Evolutionary conservation across 495 filamentous ascomycete species (phyloP).

Genomic region (Podospora pseudopauciseta): DNA sequence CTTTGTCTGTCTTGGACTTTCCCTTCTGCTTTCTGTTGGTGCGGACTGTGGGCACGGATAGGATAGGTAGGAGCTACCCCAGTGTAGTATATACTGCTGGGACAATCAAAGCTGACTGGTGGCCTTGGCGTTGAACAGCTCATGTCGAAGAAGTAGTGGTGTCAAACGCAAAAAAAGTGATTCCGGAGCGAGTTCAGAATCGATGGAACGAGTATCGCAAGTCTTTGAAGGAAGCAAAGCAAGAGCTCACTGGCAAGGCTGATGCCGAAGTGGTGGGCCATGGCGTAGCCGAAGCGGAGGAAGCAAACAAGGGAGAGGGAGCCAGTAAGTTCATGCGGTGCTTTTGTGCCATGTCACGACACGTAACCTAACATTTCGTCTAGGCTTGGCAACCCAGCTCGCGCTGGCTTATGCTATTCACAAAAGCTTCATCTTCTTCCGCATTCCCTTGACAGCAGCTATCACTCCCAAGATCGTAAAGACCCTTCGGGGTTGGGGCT

Average conservation of each 20-base stretch:
- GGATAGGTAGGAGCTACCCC: constrained; percentile 56
- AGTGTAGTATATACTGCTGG: background rate
- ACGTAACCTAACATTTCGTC: constrained; percentile 2
- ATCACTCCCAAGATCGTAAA: constrained; percentile 91
- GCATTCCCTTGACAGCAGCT: constrained; percentile 84
- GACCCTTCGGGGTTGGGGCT: constrained; percentile 76
- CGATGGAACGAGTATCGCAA: constrained; percentile 42
- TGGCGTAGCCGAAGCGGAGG: constrained; percentile 52
- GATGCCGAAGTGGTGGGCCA: constrained; percentile 43
- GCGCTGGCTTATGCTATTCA: constrained; percentile 95
- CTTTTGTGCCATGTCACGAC: background rate
- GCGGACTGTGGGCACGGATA: constrained; percentile 73
- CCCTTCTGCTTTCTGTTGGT: constrained; percentile 93
- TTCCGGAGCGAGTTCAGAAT: constrained; percentile 49
- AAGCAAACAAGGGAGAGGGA: constrained; percentile 41
- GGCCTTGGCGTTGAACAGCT: constrained; percentile 28
- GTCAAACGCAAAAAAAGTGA: constrained; percentile 43
- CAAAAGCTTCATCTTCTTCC: constrained; percentile 95
- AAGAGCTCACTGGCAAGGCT: constrained; percentile 28
- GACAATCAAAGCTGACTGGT: background rate
- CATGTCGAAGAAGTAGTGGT: constrained; percentile 50
- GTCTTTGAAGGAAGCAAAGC: constrained; percentile 33
- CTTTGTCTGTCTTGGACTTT: constrained; percentile 81
- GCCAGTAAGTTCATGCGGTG: constrained; percentile 49
- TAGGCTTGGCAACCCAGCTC: constrained; percentile 68